These are phyloP conservation scores for Pseudozyma sp. DNA, from an alignment of 1,284 basidiomycete genomes.

Conservation along the genomic window DNA sequence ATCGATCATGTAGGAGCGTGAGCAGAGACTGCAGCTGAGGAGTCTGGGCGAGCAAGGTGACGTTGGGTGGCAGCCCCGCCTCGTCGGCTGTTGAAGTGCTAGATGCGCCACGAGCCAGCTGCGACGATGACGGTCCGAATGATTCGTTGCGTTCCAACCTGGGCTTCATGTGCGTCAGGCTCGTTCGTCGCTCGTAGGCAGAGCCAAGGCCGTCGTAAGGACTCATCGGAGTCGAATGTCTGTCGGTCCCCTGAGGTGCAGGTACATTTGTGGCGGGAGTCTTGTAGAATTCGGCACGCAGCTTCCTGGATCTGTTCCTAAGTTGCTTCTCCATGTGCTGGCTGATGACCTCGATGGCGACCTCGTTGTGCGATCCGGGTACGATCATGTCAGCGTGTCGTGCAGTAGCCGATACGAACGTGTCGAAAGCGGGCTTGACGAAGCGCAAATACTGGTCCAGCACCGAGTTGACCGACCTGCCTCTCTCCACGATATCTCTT, in stretches of 20 bases:
- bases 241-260: background rate
- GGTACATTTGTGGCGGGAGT: slow-evolving; percentile 35
- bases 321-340: slow-evolving; percentile 89
- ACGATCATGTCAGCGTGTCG: slow-evolving; percentile 78
- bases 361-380: slow-evolving; percentile 63
- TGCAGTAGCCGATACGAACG: slow-evolving; percentile 90
- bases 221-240: slow-evolving; percentile 11
- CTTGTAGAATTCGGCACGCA: slow-evolving; percentile 55
- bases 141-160: slow-evolving; percentile 21
- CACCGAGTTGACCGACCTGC: slow-evolving; percentile 84
- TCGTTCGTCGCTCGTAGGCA: slow-evolving; percentile 27
- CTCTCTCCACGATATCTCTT: slow-evolving; percentile 88
- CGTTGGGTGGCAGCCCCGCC: slow-evolving; percentile 70
- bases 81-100: slow-evolving; percentile 24
- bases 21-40: slow-evolving; percentile 78
- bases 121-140: slow-evolving; percentile 6
- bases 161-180: slow-evolving; percentile 20
- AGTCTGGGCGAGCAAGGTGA: slow-evolving; percentile 81
- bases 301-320: slow-evolving; percentile 33
- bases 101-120: slow-evolving; percentile 10
- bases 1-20: slow-evolving; percentile 82
- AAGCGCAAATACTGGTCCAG: slow-evolving; percentile 93
- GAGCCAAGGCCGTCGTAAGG: slow-evolving; percentile 37
- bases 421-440: slow-evolving; percentile 87
- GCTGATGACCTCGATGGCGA: slow-evolving; percentile 89